Evolutionary conservation across 768 basidiomycete genomes (phyloP), one percentile per base, ranked within the genome.

Genomic region (Boletus rex-veris): DNA sequence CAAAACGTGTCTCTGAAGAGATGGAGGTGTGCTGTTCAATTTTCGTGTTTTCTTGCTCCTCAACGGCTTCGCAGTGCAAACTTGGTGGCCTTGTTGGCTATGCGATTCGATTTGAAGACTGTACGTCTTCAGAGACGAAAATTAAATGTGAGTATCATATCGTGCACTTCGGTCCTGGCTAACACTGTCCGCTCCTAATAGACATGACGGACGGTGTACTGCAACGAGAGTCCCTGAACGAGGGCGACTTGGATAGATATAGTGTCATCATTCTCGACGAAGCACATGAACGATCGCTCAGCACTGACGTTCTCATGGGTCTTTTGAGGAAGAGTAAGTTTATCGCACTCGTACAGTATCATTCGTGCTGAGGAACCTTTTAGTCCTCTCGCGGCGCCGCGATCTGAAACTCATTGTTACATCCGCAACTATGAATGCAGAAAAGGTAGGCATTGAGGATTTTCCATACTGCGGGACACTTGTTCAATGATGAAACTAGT

Each of bases 121-220:
- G 94, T 65, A 99, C 97, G 2, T 87, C 89, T 0, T 77, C 88
- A 1, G 89, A 93, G 44, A 99, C 97, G 3, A 96, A 89, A 70
- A 98, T 98, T 67, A 99, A 99, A 76, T 98, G 95, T 95, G 55
- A 55, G 85, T 73, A 14, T 21, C 38, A 9, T 42, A n/a, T 21
- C 5, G 33, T 42, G 12, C 21, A 14, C 9, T 42, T 18, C 55
- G 11, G 11, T 18, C 10, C 15, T 10, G n/a, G 24, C 30, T 53
- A 6, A 50, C 38, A 15, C 33, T 28, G 18, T 43, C 9, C 60
- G 21, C 54, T 55, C 16, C 48, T 14, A 28, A 28, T 52, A 97
- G 95, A 94, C 67, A 98, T 98, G 97, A 99, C 97, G 3, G 97
- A 99, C 59, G 97, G 97, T 76, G 94, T 99, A 2, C 77, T 99